Conservation (phyloP, 345 rosid species). For the Moricandia moricandioides region DNA sequence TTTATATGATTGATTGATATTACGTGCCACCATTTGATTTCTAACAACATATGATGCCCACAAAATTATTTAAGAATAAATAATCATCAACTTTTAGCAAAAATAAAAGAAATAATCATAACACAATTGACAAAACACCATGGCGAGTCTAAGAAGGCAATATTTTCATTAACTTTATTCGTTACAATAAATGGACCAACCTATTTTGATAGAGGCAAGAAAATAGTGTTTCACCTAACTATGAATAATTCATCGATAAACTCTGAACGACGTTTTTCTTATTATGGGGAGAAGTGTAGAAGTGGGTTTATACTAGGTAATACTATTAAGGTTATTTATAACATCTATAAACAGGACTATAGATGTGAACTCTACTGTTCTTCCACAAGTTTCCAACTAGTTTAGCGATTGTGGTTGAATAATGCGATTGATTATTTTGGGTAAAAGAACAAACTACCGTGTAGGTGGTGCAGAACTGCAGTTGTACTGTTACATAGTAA, state of each 20-base stretch:
- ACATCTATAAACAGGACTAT: neutral
- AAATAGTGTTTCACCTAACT: slow-evolving; percentile 25
- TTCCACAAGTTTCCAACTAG: neutral
- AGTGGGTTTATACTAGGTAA: slow-evolving; percentile 13
- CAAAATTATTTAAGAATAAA: neutral
- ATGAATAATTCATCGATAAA: neutral
- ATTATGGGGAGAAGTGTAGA: neutral
- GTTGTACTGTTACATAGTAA: neutral
- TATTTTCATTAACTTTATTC: slow-evolving; percentile 17
- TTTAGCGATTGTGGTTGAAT: neutral
- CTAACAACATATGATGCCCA: slow-evolving; percentile 22
- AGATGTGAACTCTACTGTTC: neutral
- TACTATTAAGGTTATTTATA: slow-evolving; percentile 14
- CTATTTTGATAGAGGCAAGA: slow-evolving; percentile 10
- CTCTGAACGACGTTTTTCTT: neutral
- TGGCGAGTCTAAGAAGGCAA: slow-evolving; percentile 21
- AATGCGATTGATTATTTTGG: neutral
- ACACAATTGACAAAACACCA: slow-evolving; percentile 24
- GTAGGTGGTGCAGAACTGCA: neutral
- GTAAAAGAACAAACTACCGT: neutral
- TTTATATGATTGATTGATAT: neutral
- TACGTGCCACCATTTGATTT: slow-evolving; percentile 21
- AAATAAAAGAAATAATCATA: slow-evolving; percentile 13
- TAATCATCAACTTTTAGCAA: slow-evolving; percentile 3
- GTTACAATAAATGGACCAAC: slow-evolving; percentile 23